A percentile compares a stretch with the other conserved stretches of the same genome.
Conservation (phyloP, 148 eudicot genomes). For the Oxyria digyna region DNA sequence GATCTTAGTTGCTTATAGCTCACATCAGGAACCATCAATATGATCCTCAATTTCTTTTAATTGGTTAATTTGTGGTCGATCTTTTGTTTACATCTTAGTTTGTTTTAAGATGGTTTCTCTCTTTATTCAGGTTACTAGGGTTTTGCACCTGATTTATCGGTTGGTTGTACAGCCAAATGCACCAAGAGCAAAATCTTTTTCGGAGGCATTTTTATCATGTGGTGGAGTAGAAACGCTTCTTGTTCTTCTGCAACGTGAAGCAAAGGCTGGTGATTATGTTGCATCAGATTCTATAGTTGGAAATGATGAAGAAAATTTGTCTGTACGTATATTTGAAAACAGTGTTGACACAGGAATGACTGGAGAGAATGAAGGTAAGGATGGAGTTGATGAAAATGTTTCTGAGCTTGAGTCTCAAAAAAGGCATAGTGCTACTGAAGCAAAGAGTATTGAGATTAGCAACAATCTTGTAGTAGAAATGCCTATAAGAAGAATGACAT, state of each 20-base stretch:
- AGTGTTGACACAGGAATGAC: constrained; percentile 17
- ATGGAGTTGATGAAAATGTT: constrained; percentile 16
- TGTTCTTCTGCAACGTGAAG: constrained; percentile 88
- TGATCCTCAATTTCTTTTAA: constrained; percentile 8
- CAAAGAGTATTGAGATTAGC: constrained; percentile 13
- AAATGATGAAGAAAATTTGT: constrained; percentile 19
- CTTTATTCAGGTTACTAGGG: constrained; percentile 74
- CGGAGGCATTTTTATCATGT: constrained; percentile 83
- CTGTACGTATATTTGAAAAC: constrained; percentile 19
- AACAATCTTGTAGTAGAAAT: constrained; percentile 19
- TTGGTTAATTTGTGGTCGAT: neutral
- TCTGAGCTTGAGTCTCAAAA: constrained; percentile 20
- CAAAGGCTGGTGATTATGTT: constrained; percentile 66
- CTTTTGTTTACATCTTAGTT: constrained; percentile 2
- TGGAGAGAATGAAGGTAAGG: constrained; percentile 21
- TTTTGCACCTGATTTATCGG: constrained; percentile 84
- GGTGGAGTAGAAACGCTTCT: constrained; percentile 97
- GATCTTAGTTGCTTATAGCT: neutral
- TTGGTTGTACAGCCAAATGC: constrained; percentile 94
- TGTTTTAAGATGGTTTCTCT: constrained; percentile 1
- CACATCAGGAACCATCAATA: neutral
- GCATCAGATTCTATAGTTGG: constrained; percentile 26
- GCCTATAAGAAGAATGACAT: constrained; percentile 43
- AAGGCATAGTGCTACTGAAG: constrained; percentile 14
- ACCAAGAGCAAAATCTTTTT: constrained; percentile 75